Evolutionary conservation across 2,329 filamentous ascomycete species (phyloP), one percentile per base, ranked within the genome.

Genomic region (Aspergillus latus): DNA sequence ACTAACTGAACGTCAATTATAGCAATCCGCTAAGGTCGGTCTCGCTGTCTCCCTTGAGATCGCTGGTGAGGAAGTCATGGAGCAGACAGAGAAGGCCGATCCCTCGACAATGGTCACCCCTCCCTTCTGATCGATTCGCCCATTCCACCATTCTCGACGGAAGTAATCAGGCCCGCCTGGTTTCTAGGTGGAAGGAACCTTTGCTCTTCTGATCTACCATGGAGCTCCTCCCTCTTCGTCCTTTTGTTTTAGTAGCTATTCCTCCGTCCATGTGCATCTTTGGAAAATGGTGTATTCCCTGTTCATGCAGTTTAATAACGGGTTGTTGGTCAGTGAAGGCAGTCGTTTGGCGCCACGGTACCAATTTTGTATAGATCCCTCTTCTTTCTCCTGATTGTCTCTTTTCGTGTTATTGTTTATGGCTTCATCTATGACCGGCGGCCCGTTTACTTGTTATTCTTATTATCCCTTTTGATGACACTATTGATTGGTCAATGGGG

Each of bases 21-120:
- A 99, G 94, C 91, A 94, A 87, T 84, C 89, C 79, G 90, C 93
- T 66, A 97, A 97, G 83, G 85, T 97, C 67, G 94, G 94, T 66
- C 84, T 99, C 62, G 92, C 91, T 59, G 90, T 99, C 67, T 96
- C 92, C 47, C 90, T 96, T 65, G 92, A 96, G 80, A 85, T 89
- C 51, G 87, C 87, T 49, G 84, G 87, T 54, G 92, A 96, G 74
- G 91, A 95, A 73, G 80, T 96, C 65, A 89, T 94, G 82, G 88
- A 92, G 75, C 88, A 92, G 77, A 88, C 92, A 75, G 88, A 91
- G 74, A 75, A 69, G 62, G 70, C 73, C 47, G 75, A 76, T 45
- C 64, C 75, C 52, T 68, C 74, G 58, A 73, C 74, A 62, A 74
- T 76, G 64, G 66, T 78, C 58, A 73, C 75, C 58, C 79, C 80